Evolutionary conservation across 2,329 filamentous ascomycete species (phyloP), one percentile per base, ranked within the genome.

Genomic region (Alternaria sp.): DNA sequence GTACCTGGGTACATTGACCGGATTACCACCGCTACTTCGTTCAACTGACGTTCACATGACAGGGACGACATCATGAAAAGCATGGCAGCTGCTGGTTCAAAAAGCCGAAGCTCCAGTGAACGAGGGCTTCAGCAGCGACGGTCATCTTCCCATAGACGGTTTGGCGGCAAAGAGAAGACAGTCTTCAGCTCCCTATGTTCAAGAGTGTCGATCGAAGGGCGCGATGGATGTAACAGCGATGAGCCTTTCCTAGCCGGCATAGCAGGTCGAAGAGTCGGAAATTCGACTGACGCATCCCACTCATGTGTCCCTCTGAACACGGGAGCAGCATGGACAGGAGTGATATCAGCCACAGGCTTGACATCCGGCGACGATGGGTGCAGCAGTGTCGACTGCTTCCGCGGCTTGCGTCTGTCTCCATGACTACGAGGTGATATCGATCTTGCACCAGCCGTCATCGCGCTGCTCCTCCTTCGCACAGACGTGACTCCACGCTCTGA

Each of bases 201-300:
- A 4, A n/a, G 3, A 21, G 4, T 8, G 6, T 58, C 59, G 41
- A 18, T 58, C 4, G 37, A 20, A 23, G 70, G 70, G 12, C 63
- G 50, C 7, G 72, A 74, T 11, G 72, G 72, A 54, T 73, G 72
- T 7, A 75, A 63, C 7, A 73, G 71, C 12, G 71, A 71, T 15
- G 69, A 71, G 43, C 49, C 54, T 45, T 50, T 55, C 18, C 30
- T 55, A 14, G 49, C 9, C 18, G 18, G 20, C 28, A 21, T 54
- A 26, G 14, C 15, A 21, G n/a, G 30, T 33, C 12, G 47, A 5
- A 33, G 47, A 28, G n/a, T 21, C 18, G 47, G 10, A 23, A 6
- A 14, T 6, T 9, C 28, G 14, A 11, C 18, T 33, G 26, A 23
- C 12, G 20, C 26, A 18, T 51, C n/a, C 18, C 25, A 14, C 11